Conservation (phyloP, 768 basidiomycete species). For the Mycena capillaripes region DNA sequence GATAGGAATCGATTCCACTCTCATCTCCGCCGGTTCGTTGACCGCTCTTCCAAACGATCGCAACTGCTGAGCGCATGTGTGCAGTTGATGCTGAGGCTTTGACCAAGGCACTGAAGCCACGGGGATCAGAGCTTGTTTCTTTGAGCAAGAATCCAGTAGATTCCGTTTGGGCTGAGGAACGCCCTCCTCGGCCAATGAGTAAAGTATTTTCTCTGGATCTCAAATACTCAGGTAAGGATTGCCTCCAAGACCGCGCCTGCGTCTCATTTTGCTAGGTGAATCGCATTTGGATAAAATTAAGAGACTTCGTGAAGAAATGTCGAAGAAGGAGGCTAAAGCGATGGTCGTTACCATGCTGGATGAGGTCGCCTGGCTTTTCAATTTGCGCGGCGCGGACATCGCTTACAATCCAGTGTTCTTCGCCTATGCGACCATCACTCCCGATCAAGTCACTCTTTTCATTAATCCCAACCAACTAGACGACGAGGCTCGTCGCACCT, state of each 20-base stretch:
- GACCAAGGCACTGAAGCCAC: constrained; percentile 65
- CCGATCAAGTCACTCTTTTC: constrained; percentile 74
- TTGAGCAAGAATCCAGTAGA: constrained; percentile 84
- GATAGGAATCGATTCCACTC: constrained; percentile 87
- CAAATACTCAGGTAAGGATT: constrained; percentile 72
- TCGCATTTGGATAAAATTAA: constrained; percentile 76
- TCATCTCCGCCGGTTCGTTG: constrained; percentile 75
- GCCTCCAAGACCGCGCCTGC: no score
- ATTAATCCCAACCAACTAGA: constrained; percentile 69
- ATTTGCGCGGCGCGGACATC: constrained; percentile 93
- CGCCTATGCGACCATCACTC: constrained; percentile 86
- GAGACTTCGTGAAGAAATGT: constrained; percentile 73
- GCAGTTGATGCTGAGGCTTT: constrained; percentile 78
- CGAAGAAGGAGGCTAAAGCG: constrained; percentile 75
- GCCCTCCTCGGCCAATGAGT: constrained; percentile 79
- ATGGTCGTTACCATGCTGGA: constrained; percentile 91
- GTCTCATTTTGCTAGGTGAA: constrained; percentile 45
- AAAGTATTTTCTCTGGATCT: constrained; percentile 77
- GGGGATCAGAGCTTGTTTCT: constrained; percentile 75
- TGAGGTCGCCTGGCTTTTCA: constrained; percentile 95
- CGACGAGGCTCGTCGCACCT: constrained; percentile 55
- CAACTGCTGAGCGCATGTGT: neutral
- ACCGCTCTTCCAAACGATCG: neutral
- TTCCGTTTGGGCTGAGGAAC: constrained; percentile 75
- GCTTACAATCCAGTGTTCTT: constrained; percentile 94